Conservation (phyloP, 1,284 basidiomycete species). For the Apiotrichum gracile region DNA sequence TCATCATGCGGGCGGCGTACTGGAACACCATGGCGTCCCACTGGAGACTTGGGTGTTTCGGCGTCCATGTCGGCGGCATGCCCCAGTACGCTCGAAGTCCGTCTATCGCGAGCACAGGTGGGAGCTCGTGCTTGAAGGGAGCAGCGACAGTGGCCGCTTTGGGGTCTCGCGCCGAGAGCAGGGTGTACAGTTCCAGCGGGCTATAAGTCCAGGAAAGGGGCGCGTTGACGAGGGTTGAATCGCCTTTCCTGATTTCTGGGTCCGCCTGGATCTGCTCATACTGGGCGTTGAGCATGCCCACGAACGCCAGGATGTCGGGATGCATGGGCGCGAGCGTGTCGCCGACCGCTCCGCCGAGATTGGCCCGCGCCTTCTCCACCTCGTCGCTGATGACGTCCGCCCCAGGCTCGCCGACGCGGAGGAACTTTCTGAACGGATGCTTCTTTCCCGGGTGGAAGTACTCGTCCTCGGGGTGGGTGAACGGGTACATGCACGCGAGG, state of each 20-base stretch:
- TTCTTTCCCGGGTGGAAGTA: neutral
- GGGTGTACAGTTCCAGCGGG: neutral
- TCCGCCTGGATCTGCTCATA: neutral
- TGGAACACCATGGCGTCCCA: slow-evolving; percentile 2
- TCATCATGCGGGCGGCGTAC: neutral
- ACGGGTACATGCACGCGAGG: slow-evolving; percentile 23
- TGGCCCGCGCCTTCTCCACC: neutral
- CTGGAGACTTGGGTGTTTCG: neutral
- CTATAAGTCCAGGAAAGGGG: neutral
- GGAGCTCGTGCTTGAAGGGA: slow-evolving; percentile 10
- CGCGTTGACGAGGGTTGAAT: neutral
- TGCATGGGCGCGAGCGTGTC: neutral
- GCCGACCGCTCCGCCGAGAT: neutral
- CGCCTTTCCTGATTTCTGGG: neutral
- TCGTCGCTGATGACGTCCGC: neutral
- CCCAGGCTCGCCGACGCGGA: neutral
- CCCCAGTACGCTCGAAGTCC: slow-evolving; percentile 4
- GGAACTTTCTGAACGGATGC: neutral
- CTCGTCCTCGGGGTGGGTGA: slow-evolving; percentile 17
- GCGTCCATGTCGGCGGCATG: neutral
- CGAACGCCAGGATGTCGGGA: neutral
- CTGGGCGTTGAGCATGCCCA: neutral
- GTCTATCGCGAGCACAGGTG: neutral
- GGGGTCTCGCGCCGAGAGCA: slow-evolving; percentile 8
- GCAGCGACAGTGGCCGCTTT: slow-evolving; percentile 8